Base-by-base conservation (phyloP, 108 stramenopile genomes). In the Parmales sp. region DNA sequence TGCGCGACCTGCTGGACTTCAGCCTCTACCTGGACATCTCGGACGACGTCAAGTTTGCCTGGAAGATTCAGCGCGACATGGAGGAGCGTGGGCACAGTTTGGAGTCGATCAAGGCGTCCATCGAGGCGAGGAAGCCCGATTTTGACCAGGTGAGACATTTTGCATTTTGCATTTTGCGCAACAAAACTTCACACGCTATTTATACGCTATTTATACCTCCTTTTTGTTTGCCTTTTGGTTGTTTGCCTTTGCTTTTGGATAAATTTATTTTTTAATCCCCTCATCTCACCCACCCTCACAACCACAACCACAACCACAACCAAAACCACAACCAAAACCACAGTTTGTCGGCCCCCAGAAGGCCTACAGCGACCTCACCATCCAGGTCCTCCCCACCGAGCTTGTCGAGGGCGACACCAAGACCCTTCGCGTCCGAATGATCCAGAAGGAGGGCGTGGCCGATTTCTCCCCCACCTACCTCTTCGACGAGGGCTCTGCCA, bases 11-110 rank as follows among this genome's bases (percentile, higher is more conserved):
- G 45, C 85, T 96, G 39, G 95, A 96, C 88, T 96, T 94, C 87
- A 86, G 86, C 50, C 90, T 96, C 65, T 96, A 96, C 85, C 90
- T 96, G 69, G 95, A 96, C 74, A 96, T 96, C 78, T 88, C 88
- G 37, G 84, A 87, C 49, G 95, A 91, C 51, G 93, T 96, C 81
- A 96, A 96, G 86, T 90, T 92, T 68, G 92, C 93, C 80, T 96
- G 95, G 95, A 96, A 96, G 86, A 93, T 96, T 73, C 95, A 96
- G 78, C 88, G 95, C 70, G 95, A 96, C 77, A 96, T 94, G 92
- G 91, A 89, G 70, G 95, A 96, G 77, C 90, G 95, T 78, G 95
- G 95, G 31, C 92, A 93, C 87, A 90, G 91, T 38, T 80, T 94
- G 20, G 95, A 96, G 69, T 92, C 90, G 70, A 93, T 96, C 84